phyloP scores from a whole-genome alignment of 352 stramenopile species.

The Phytopythium ostracodes region DNA sequence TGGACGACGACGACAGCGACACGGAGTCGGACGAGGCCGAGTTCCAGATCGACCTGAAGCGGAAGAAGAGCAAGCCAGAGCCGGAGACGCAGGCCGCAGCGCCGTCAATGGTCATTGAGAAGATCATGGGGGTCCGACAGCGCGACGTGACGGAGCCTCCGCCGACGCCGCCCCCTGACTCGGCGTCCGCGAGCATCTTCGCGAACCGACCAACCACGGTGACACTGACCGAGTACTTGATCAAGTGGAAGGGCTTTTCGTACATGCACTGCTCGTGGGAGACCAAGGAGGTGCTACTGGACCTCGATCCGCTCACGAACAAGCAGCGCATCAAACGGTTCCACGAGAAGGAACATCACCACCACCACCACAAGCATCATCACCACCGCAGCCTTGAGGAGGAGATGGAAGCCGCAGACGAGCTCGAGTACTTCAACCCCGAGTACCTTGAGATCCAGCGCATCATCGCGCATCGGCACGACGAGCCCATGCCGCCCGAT shows the following conservation, averaged over 20 bases:
- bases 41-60: conserved; percentile 23
- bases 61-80: conserved; percentile 20
- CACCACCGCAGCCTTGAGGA: conserved; percentile 32
- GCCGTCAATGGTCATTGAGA: conserved; percentile 81
- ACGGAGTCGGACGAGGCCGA: conserved; percentile 50
- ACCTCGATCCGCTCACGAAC: conserved; percentile 77
- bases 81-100: conserved; percentile 6
- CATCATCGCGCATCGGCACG: conserved; percentile 73
- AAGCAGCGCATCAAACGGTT: conserved; percentile 87
- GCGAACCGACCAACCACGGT: conserved; percentile 27
- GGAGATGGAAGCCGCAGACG: conserved; percentile 31
- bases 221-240: conserved; percentile 73
- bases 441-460: conserved; percentile 89
- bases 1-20: conserved; percentile 20
- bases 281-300: conserved; percentile 62
- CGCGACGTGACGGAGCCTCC: conserved; percentile 32
- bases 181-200: conserved; percentile 37
- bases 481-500: conserved; percentile 48
- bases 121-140: conserved; percentile 80
- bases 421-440: conserved; percentile 88
- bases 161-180: conserved; percentile 14
- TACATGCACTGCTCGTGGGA: conserved; percentile 89
- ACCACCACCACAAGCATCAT: conserved; percentile 37
- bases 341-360: conserved; percentile 70
- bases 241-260: conserved; percentile 90